Conservation (phyloP, 495 filamentous ascomycete species). For the Talaromyces liani region DNA sequence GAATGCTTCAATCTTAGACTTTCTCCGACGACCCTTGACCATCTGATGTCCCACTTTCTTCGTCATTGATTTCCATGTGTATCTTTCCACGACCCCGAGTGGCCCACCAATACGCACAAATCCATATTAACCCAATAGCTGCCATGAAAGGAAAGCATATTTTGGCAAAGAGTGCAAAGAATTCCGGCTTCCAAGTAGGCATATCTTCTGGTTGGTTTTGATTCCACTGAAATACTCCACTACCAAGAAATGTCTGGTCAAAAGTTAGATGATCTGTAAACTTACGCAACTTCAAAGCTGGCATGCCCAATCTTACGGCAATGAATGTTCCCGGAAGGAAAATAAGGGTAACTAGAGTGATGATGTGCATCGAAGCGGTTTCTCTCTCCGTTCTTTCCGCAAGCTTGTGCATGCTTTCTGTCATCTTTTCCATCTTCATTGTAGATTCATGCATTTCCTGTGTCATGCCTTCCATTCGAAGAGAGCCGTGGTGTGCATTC, state of each 20-base stretch:
- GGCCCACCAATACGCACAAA: neutral
- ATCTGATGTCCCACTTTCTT: neutral
- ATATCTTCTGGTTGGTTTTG: neutral
- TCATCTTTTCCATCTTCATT: neutral
- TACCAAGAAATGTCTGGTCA: slow-evolving; percentile 1
- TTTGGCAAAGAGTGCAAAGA: neutral
- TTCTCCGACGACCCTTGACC: neutral
- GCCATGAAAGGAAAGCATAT: neutral
- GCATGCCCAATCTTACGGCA: neutral
- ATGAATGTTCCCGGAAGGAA: slow-evolving; percentile 1
- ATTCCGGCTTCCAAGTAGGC: neutral
- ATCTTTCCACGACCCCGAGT: neutral
- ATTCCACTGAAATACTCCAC: slow-evolving; percentile 1
- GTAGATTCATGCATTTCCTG: neutral
- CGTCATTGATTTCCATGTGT: neutral
- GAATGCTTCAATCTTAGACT: neutral
- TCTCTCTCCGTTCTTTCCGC: neutral
- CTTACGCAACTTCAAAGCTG: neutral
- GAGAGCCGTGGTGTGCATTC: slow-evolving; percentile 1
- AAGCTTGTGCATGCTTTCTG: neutral
- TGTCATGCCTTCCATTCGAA: neutral
- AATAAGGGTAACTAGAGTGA: neutral
- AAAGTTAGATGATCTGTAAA: neutral
- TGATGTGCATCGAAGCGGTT: neutral
- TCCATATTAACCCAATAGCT: neutral